Base-by-base conservation (phyloP, 805 yeast species). In the Naumovozyma castellii region DNA sequence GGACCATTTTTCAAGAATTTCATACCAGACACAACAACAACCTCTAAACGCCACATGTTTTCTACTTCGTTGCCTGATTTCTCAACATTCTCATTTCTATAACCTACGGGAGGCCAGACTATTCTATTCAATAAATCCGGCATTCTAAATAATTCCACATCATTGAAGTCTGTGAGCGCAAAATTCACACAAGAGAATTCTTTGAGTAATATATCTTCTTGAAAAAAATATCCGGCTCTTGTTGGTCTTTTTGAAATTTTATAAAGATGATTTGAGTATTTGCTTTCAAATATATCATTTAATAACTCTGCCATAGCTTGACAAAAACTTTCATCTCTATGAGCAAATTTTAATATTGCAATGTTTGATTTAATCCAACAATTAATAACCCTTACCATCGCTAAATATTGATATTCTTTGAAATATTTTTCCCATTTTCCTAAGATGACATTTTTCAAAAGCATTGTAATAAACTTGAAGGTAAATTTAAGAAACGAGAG, bases 291-390 rank as follows among this genome's bases (percentile, higher is more conserved):
- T 8, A 64, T 33, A 12, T 40, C 32, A 38, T 62, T 64, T 13
- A 53, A 35, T 13, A 62, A 16, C 5, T 39, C 35, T 5, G 62
- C 55, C 15, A 61, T 41, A 5, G 48, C 46, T 29, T 49, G 47
- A 18, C 57, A 45, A 40, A 63, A 62, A 5, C 49, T 43, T 27
- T 42, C 43, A 32, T 60, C 41, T 42, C 61, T 46, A 40, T 47
- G 65, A 8, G 61, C 46, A 36, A 49, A 56, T 32, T 52, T 64
- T 22, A 61, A 51, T 40, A 69, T 68, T 27, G 59, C 42, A 44
- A 67, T 69, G 38, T 72, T 65, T 37, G 68, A 71, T 45, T 67
- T 72, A 28, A 77, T 51, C 82, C 82, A 78, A 42, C 72, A 69
- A 14, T 74, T 59, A 32, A 73, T 52, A 12, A 78, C 57, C 48